Percentiles rank a stretch among this genome's conserved stretches.
Evolutionary conservation across 495 filamentous ascomycete species (phyloP).

Genomic region (Aspergillus nidulans): DNA sequence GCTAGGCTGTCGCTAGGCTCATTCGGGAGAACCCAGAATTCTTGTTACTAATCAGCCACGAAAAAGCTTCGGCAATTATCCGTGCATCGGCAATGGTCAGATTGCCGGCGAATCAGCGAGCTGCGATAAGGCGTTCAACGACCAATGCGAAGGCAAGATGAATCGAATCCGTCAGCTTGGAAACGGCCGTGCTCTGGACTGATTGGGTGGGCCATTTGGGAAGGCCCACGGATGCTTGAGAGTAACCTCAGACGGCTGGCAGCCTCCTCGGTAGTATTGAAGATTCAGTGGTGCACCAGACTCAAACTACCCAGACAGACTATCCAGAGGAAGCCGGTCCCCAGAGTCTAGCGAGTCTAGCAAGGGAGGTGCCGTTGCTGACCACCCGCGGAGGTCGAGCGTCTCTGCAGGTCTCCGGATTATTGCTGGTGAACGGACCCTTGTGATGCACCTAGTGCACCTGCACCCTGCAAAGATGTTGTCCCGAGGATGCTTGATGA

Average conservation of each 20-base stretch:
- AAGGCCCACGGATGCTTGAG: background rate
- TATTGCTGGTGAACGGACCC: background rate
- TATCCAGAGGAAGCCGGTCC: no score
- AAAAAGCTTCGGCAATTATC: slow-evolving; percentile 20
- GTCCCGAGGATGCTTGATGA: slow-evolving; percentile 13
- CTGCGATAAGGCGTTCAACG: slow-evolving; percentile 18
- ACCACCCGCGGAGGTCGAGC: background rate
- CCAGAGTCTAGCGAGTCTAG: no score
- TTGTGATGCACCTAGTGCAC: background rate
- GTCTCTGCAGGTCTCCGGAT: background rate
- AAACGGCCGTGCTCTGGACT: slow-evolving; percentile 13
- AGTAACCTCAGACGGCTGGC: slow-evolving; percentile 1
- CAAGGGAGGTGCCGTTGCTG: slow-evolving; percentile 7
- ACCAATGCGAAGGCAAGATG: slow-evolving; percentile 17
- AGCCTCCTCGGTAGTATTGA: background rate
- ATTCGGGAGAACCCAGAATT: background rate
- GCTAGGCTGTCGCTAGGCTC: background rate
- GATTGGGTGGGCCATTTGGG: slow-evolving; percentile 17
- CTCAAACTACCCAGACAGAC: no score
- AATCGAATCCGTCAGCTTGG: slow-evolving; percentile 9
- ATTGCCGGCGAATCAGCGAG: slow-evolving; percentile 8
- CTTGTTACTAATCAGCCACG: slow-evolving; percentile 1
- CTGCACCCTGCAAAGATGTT: background rate
- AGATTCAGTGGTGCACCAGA: background rate
- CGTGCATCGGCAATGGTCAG: slow-evolving; percentile 11